Conservation (phyloP, 106 monocot species). For the Acanthochlamys bracteata region DNA sequence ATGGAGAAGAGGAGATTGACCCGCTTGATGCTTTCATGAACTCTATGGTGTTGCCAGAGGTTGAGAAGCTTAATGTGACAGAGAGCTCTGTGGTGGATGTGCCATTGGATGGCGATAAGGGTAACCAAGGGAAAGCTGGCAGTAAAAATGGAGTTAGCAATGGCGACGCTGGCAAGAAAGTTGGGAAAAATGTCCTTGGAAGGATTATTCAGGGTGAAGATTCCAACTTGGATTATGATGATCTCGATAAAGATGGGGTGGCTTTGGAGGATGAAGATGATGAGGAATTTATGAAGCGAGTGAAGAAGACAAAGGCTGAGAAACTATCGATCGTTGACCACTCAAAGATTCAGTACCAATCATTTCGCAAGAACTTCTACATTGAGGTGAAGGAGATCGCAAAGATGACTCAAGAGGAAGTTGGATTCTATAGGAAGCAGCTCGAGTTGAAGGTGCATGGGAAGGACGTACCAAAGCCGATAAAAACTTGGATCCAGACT, state of each 20-base stretch:
- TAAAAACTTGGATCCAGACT: slow-evolving; percentile 92
- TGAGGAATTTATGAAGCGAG: slow-evolving; percentile 89
- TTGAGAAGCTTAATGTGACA: slow-evolving; percentile 34
- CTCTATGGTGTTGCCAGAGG: slow-evolving; percentile 70
- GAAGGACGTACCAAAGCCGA: slow-evolving; percentile 91
- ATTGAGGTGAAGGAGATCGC: slow-evolving; percentile 84
- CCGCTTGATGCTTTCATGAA: slow-evolving; percentile 99
- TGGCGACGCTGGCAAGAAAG: slow-evolving; percentile 34
- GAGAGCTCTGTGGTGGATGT: slow-evolving; percentile 9
- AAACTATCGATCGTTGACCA: slow-evolving; percentile 83
- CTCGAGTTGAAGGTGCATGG: slow-evolving; percentile 92
- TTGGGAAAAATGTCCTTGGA: slow-evolving; percentile 45
- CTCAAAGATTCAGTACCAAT: slow-evolving; percentile 78
- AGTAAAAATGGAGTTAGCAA: slow-evolving; percentile 33
- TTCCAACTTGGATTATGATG: slow-evolving; percentile 70
- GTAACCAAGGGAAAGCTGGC: slow-evolving; percentile 1
- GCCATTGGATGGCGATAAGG: slow-evolving; percentile 19
- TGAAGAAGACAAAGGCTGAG: slow-evolving; percentile 94
- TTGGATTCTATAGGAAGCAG: slow-evolving; percentile 53
- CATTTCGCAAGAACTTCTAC: slow-evolving; percentile 93
- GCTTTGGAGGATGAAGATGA: slow-evolving; percentile 78
- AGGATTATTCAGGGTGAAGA: slow-evolving; percentile 88
- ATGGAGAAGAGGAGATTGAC: slow-evolving; percentile 68
- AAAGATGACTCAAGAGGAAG: slow-evolving; percentile 70
- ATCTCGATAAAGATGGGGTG: slow-evolving; percentile 48